Evolutionary conservation across 345 rosid species (phyloP).

Genomic region (Citrus hindsii): DNA sequence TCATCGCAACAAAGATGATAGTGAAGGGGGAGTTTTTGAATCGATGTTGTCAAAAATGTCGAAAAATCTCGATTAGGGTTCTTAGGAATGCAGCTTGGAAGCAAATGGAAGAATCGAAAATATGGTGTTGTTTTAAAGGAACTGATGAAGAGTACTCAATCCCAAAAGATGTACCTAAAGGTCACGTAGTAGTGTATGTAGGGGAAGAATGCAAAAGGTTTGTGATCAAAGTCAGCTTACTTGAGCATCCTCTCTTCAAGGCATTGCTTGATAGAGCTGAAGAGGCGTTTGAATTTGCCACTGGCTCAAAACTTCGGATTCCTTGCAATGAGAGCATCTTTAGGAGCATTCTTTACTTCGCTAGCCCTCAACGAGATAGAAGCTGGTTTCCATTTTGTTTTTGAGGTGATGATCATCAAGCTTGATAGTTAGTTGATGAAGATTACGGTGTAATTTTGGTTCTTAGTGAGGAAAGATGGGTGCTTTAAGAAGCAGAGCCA

Average conservation of each 20-base stretch:
- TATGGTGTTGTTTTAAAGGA: not conserved
- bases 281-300: conserved; percentile 26
- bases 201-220: conserved; percentile 37
- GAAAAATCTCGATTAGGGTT: not conserved
- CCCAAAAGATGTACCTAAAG: conserved; percentile 40
- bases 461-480: no score
- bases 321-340: conserved; percentile 33
- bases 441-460: no score
- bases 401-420: not conserved
- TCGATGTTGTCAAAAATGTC: not conserved
- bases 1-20: not conserved
- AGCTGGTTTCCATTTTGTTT: not conserved
- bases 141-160: not conserved
- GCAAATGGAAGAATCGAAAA: not conserved
- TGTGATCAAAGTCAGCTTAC: conserved; percentile 24
- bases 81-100: not conserved
- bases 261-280: conserved; percentile 35
- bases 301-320: conserved; percentile 24
- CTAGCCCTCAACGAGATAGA: conserved; percentile 9
- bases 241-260: conserved; percentile 32
- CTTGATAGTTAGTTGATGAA: no score
- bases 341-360: conserved; percentile 13
- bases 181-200: conserved; percentile 35
- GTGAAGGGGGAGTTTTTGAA: conserved; percentile 2
- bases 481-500: no score